Evolutionary conservation across 257 asterid genomes (phyloP).

Genomic region (Apocynum venetum): DNA sequence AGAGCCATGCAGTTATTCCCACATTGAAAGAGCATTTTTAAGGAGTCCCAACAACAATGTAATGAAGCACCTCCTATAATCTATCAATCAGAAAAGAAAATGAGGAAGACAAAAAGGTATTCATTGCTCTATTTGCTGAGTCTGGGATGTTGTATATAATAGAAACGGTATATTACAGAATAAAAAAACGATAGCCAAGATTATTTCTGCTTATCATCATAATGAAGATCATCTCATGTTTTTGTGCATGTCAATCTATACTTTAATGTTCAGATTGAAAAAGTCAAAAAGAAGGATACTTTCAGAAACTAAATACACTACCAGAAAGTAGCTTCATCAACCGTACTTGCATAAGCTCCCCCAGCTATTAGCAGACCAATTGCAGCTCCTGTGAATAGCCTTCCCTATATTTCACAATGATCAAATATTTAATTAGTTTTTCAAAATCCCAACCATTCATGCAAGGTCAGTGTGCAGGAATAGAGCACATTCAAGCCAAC

Average conservation of each 20-base stretch:
- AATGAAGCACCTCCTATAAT: background rate
- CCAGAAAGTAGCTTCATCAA: constrained; percentile 99
- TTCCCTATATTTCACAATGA: constrained; percentile 64
- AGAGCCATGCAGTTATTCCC: background rate
- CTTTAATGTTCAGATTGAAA: background rate
- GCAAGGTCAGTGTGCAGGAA: constrained; percentile 2
- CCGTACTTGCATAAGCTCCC: constrained; percentile 97
- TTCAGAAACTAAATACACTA: constrained; percentile 22
- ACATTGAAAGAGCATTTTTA: background rate
- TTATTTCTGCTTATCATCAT: background rate
- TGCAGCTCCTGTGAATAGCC: constrained; percentile 77
- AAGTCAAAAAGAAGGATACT: background rate
- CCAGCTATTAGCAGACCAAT: constrained; percentile 89
- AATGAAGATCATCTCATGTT: background rate
- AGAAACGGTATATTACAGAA: background rate
- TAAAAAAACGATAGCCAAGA: background rate
- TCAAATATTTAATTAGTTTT: background rate
- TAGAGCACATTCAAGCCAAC: background rate
- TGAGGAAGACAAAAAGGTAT: background rate
- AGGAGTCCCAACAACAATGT: background rate
- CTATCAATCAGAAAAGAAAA: background rate
- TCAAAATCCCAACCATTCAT: background rate
- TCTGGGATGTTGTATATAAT: background rate
- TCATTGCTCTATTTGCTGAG: background rate
- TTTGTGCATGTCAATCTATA: background rate